phyloP scores from a whole-genome alignment of 768 basidiomycete genomes.

The Mycena latifolia region DNA sequence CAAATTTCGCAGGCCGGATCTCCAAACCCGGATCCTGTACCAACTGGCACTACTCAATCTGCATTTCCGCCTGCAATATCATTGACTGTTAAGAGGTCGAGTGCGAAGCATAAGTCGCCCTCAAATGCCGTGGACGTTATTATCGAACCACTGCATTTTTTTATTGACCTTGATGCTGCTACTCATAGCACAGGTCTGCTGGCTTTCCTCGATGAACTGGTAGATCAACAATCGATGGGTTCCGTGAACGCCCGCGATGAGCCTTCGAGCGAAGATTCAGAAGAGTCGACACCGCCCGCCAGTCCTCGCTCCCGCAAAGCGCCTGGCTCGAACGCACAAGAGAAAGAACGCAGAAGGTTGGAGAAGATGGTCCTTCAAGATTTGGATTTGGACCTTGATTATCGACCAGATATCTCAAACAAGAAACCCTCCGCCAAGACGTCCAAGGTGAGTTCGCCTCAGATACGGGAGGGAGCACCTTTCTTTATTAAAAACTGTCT shows the following conservation, averaged over 20 bases:
- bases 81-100: slow-evolving; percentile 27
- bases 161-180: slow-evolving; percentile 72
- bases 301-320: slow-evolving; percentile 44
- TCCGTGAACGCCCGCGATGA: slow-evolving; percentile 17
- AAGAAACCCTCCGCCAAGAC: slow-evolving; percentile 29
- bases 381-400: slow-evolving; percentile 65
- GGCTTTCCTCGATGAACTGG: slow-evolving; percentile 62
- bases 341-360: slow-evolving; percentile 55
- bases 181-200: slow-evolving; percentile 51
- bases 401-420: slow-evolving; percentile 39
- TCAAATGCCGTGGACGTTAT: slow-evolving; percentile 51
- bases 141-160: slow-evolving; percentile 79
- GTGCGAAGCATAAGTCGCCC: background rate
- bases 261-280: slow-evolving; percentile 41
- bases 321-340: slow-evolving; percentile 38
- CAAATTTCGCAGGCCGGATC: slow-evolving; percentile 28
- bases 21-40: slow-evolving; percentile 31
- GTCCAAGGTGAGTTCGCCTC: slow-evolving; percentile 18
- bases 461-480: too few relatives aligned
- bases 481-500: background rate
- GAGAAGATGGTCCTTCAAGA: slow-evolving; percentile 71
- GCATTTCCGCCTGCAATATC: slow-evolving; percentile 18
- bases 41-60: slow-evolving; percentile 19
- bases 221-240: slow-evolving; percentile 19
- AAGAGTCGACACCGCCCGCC: slow-evolving; percentile 54